These are phyloP conservation scores for Coemansia sp. DNA, from an alignment of 192 early-diverging fungal genomes.

Conservation along the genomic window DNA sequence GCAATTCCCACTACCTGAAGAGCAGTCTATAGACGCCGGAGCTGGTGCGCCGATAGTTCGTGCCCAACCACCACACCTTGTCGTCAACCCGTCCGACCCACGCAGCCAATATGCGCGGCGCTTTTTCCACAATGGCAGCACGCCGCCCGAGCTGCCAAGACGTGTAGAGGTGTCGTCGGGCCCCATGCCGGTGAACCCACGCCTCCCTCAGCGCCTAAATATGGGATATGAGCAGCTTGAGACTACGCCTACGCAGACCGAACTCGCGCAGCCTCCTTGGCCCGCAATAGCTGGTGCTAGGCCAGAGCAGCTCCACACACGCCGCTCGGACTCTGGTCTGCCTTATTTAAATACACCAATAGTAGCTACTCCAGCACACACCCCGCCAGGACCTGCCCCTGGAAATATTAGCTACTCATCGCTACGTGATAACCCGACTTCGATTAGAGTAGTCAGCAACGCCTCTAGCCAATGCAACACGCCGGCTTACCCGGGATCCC, in stretches of 20 bases:
- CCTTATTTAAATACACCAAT: not conserved
- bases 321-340: slow-evolving; percentile 1
- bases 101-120: slow-evolving; percentile 39
- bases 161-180: slow-evolving; percentile 20
- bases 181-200: slow-evolving; percentile 25
- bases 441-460: slow-evolving; percentile 7
- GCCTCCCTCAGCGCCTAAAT: slow-evolving; percentile 18
- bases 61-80: slow-evolving; percentile 28
- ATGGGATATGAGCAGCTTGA: slow-evolving; percentile 38
- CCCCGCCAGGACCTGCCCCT: not conserved
- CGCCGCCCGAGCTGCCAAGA: slow-evolving; percentile 18
- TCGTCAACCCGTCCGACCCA: slow-evolving; percentile 48
- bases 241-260: slow-evolving; percentile 10
- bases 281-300: not conserved
- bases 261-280: not conserved
- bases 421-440: slow-evolving; percentile 17
- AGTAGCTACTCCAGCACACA: not conserved
- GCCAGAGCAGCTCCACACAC: not conserved
- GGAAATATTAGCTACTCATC: slow-evolving; percentile 18
- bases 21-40: slow-evolving; percentile 46
- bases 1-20: slow-evolving; percentile 37
- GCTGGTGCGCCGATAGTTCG: slow-evolving; percentile 50
- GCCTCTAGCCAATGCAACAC: not conserved
- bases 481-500: not conserved
- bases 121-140: slow-evolving; percentile 10